These are phyloP conservation scores for Diaporthe vexans DNA, from an alignment of 2,329 filamentous ascomycete genomes.

Conservation along the genomic window DNA sequence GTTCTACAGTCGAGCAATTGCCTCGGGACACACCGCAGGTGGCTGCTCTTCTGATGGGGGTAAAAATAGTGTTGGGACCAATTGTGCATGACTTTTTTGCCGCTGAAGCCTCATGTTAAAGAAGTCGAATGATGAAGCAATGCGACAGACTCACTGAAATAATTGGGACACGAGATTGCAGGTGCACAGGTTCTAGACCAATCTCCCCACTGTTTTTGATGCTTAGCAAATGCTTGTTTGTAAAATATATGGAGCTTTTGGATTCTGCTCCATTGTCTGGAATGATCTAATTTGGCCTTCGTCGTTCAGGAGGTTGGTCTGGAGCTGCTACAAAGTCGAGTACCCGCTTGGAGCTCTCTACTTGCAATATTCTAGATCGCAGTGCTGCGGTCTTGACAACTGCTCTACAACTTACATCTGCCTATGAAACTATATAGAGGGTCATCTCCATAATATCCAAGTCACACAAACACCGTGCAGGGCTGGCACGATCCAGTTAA, in stretches of 20 bases:
- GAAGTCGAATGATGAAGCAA: neutral
- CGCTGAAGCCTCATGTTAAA: neutral
- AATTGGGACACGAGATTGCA: neutral
- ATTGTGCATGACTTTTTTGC: neutral
- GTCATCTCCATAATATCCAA: too few species aligned
- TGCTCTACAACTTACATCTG: accelerated
- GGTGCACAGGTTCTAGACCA: neutral
- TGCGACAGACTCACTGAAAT: neutral
- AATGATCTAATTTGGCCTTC: neutral
- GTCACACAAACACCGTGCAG: neutral
- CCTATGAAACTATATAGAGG: too few species aligned
- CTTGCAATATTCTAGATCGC: too few species aligned
- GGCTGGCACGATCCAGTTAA: too few species aligned
- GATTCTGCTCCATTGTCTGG: neutral
- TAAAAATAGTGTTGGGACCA: neutral
- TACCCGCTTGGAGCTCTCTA: too few species aligned
- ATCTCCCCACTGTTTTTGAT: conserved; percentile 8
- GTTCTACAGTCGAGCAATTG: neutral
- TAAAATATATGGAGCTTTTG: neutral
- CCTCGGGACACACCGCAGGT: neutral
- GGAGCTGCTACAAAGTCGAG: neutral
- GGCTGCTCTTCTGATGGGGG: too few species aligned
- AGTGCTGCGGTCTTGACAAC: neutral
- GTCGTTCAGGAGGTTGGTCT: too few species aligned
- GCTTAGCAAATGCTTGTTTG: conserved; percentile 31